Evolutionary conservation across 2,329 filamentous ascomycete species (phyloP).

Genomic region (Lachnellula cervina): DNA sequence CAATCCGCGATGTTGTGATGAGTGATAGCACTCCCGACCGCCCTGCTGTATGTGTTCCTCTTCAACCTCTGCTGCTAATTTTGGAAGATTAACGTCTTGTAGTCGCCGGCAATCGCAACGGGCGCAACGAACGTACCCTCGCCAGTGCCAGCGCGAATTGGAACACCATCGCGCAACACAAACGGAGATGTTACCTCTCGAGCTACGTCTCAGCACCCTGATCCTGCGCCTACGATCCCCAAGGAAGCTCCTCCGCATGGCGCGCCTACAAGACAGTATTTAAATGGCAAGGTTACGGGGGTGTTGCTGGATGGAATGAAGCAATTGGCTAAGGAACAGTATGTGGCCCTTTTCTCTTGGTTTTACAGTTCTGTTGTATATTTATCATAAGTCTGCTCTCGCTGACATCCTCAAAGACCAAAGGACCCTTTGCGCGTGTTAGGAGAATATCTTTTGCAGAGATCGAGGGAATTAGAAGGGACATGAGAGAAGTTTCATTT

Average conservation of each 20-base stretch:
- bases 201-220: constrained; percentile 53
- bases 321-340: constrained; percentile 65
- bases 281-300: constrained; percentile 66
- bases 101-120: constrained; percentile 23
- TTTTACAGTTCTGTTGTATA: not conserved
- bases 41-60: constrained; percentile 18
- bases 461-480: constrained; percentile 59
- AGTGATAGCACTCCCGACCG: constrained; percentile 22
- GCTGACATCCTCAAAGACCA: constrained; percentile 42
- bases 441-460: constrained; percentile 66
- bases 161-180: constrained; percentile 42
- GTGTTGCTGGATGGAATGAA: constrained; percentile 72
- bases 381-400: not conserved
- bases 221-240: constrained; percentile 48
- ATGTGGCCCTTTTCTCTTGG: constrained; percentile 34
- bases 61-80: not conserved
- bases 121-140: constrained; percentile 24
- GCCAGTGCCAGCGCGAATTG: constrained; percentile 36
- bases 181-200: constrained; percentile 44
- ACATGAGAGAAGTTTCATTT: constrained; percentile 1
- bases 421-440: constrained; percentile 63
- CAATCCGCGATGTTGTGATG: constrained; percentile 27
- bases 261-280: constrained; percentile 63
- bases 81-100: constrained; percentile 6
- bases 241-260: constrained; percentile 59